Base-by-base conservation (phyloP, 257 asterid species). In the Knoxia roxburghii region DNA sequence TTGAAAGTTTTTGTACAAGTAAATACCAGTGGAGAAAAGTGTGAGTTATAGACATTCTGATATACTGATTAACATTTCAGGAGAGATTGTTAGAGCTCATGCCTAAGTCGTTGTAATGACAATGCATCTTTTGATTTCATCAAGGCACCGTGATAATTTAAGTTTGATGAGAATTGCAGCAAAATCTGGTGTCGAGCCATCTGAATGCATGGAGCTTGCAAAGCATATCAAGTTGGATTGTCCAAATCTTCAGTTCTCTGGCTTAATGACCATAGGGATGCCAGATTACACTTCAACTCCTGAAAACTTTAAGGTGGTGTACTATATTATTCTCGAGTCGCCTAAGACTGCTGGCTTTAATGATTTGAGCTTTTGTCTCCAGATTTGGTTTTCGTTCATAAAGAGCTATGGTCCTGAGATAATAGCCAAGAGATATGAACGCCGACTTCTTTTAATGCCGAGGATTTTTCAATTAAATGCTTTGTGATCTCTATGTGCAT, bases 181-280 rank as follows among this genome's bases (percentile, higher is more conserved):
- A 54, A 90, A 90, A 83, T 86, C 90, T 74, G 97, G 97, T 61
- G 62, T 86, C 27, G 72, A 85, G 65, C 97, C 96, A 60, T 80
- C 96, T 48, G 86, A 85, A 23, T 88, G 91, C 69, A 43, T 83
- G 51, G 95, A 88, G 60, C 87, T 90, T 60, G 95, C 78, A 59
- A 86, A 86, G 74, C 90, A 82, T 73, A 84, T 90, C 75, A 83
- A 78, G 77, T 70, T 68, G 69, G 74, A 80, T 27, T 90, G 96
- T 72, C 87, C 85, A 45, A 85, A 86, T 72, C 97, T 90, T 51
- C 80, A 85, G 70, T 90, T 90, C 82, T 86, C 95, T 27, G 97
- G 97, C 75, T 77, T 90, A 64, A 90, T 90, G 97, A 90, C 97
- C 37, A 90, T 90, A 62, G 97, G 97, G 68, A 86, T 84, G 91